phyloP scores from a whole-genome alignment of 2,329 filamentous ascomycete species.

The Colletotrichum scovillei region DNA sequence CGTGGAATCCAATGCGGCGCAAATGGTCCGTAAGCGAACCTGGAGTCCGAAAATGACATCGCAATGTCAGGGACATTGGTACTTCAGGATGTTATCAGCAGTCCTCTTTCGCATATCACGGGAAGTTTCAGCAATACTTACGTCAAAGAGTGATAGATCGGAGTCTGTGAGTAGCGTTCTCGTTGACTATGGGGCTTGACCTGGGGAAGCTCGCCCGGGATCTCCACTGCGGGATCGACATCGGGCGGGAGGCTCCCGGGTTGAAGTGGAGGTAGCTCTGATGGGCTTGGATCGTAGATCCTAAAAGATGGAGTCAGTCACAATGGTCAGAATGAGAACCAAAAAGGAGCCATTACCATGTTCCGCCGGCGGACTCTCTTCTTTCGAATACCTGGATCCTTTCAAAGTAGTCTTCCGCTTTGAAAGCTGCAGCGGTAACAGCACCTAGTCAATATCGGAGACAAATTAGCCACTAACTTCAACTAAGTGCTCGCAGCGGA shows the following conservation, averaged over 20 bases:
- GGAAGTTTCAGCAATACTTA: constrained; percentile 41
- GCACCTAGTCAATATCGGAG: constrained; percentile 49
- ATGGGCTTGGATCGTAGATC: constrained; percentile 62
- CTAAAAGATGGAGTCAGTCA: constrained; percentile 41
- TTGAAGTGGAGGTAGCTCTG: constrained; percentile 44
- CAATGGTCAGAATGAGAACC: background rate
- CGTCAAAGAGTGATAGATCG: constrained; percentile 64
- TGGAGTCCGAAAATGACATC: constrained; percentile 65
- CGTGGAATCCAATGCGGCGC: constrained; percentile 65
- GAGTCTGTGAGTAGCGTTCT: constrained; percentile 59
- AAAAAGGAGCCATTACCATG: constrained; percentile 48
- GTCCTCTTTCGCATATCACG: too few relatives aligned
- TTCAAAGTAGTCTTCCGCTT: constrained; percentile 56
- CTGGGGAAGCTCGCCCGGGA: constrained; percentile 55
- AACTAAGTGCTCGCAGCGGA: too few relatives aligned
- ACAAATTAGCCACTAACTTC: background rate
- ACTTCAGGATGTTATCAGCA: constrained; percentile 40
- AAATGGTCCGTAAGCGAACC: constrained; percentile 67
- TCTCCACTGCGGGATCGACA: constrained; percentile 56
- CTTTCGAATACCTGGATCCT: constrained; percentile 55
- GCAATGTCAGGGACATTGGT: constrained; percentile 68
- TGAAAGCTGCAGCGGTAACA: constrained; percentile 57
- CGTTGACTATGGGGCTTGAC: constrained; percentile 53
- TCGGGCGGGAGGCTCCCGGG: constrained; percentile 58
- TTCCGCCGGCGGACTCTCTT: constrained; percentile 55